Base-by-base conservation (phyloP, 257 asterid species). In the Phtheirospermum japonicum region DNA sequence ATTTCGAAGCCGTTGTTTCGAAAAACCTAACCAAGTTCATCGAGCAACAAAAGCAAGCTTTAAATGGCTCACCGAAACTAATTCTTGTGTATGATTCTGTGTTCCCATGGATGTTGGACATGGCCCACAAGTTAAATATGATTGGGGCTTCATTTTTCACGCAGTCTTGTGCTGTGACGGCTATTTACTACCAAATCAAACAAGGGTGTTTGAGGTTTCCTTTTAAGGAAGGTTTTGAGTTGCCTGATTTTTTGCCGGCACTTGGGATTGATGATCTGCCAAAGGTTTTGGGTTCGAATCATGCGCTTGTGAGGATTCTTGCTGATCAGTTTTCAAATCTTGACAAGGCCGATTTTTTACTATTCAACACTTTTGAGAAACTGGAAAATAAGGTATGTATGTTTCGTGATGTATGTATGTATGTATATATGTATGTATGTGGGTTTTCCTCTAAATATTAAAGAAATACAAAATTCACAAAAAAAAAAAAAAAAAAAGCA, bases 311-410 rank as follows among this genome's bases (percentile, higher is more conserved):
- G 48, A 52, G 11, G 7, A 13, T 68, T 17, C n/a, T 71, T 14
- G 61, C 49, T 12, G 46, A 23, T 12, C 81, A 82, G 59, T 71
- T 59, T 37, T 20, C 70, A 0, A 72, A 79, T 63, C 39, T 76
- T 32, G 72, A 67, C 2, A 19, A 59, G 36, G 81, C 70, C 13
- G 78, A 82, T 64, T 76, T 72, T 61, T 54, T 74, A 12, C 67
- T 78, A 1, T 72, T 82, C 73, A 82, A 82, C 63, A 64, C 77
- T 13, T 79, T 79, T 51, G 72, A 79, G 43, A 59, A 34, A 34
- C 43, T 79, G 46, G 84, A 79, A 57, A 20, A 18, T 18, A 67
- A 72, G 77, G 81, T 73, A 20, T 45, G 23, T 39, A 8, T 43
- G 18, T 43, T 13, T 43, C n/a, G n/a, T n/a, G n/a, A n/a, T n/a